Base-by-base conservation (phyloP, 441 rosid genomes). In the Melianthus villosus region DNA sequence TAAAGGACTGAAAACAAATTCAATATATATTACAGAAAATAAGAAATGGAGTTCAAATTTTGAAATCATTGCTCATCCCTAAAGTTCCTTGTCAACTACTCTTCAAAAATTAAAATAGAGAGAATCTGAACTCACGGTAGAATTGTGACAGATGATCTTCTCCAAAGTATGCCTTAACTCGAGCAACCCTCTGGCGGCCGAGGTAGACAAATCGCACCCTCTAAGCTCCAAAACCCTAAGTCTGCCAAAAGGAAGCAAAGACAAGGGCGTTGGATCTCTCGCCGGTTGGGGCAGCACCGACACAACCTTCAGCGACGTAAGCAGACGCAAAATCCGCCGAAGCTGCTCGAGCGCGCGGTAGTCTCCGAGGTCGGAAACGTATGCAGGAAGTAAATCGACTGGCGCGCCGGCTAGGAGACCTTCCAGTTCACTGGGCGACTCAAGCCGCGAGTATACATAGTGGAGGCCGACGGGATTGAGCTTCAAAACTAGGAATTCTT, bases 331-430 rank as follows among this genome's bases (percentile, higher is more conserved):
- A 15, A 87, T 80, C 50, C 97, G 68, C 10, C 91, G 79, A 37
- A 87, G 76, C 69, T 87, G 93, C 63, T 87, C 93, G 16, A 87
- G 84, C 0, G 97, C 97, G 4, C 97, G 84, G 65, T 73, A 75
- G 54, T 87, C 95, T 1, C 97, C 97, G 1, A 87, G 81, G 63
- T 87, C 93, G 9, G 93, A 83, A 3, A 87, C 69, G 45, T 87
- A 87, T 37, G 97, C 97, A 22, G 93, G 87, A 38, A 89, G 92
- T 51, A 81, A 89, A 50, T 89, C 96, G 15, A 89, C 82, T 2
- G 97, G 97, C 17, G 97, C 94, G 16, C 76, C 79, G 2, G 87
- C 53, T 31, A 81, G 77, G 45, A 84, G 72, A 35, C 68, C 56
- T 60, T 89, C 97, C 9, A 89, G 77, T 55, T 83, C 97, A 7